phyloP scores from a whole-genome alignment of 2,329 filamentous ascomycete species.

The Dissoconium aciculare region DNA sequence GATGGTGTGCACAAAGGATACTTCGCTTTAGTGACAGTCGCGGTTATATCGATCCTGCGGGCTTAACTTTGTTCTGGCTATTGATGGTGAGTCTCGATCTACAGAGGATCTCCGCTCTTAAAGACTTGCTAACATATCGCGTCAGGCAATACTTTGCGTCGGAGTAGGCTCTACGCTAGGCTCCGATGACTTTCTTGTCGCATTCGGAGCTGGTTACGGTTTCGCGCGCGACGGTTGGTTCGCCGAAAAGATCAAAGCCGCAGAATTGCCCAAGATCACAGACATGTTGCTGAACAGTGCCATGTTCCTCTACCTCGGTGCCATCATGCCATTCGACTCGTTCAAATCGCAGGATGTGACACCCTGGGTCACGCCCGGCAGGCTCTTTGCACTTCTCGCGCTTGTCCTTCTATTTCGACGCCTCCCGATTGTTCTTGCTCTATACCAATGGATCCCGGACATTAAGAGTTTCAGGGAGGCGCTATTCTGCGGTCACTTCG shows the following conservation, averaged over 20 bases:
- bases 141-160: constrained; percentile 35
- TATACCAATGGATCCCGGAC: constrained; percentile 35
- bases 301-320: constrained; percentile 43
- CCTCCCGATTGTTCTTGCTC: constrained; percentile 36
- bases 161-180: constrained; percentile 39
- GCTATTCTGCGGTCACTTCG: constrained; percentile 42
- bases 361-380: constrained; percentile 26
- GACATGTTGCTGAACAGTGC: constrained; percentile 42
- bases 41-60: constrained; percentile 34
- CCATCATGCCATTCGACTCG: constrained; percentile 37
- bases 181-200: constrained; percentile 41
- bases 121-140: background rate
- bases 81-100: constrained; percentile 25
- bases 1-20: constrained; percentile 32
- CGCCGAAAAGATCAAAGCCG: constrained; percentile 31
- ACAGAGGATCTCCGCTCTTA: no score
- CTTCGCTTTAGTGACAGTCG: constrained; percentile 33
- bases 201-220: constrained; percentile 40
- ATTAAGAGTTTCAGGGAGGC: constrained; percentile 38
- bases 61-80: constrained; percentile 42
- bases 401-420: constrained; percentile 39
- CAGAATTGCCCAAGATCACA: constrained; percentile 35
- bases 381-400: constrained; percentile 32
- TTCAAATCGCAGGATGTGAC: constrained; percentile 29
- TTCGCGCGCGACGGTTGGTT: constrained; percentile 43